Percentiles rank a stretch among this genome's conserved stretches.
These are phyloP conservation scores for Afroboletus lepidellus DNA, from an alignment of 1,284 basidiomycete genomes.

Conservation along the genomic window DNA sequence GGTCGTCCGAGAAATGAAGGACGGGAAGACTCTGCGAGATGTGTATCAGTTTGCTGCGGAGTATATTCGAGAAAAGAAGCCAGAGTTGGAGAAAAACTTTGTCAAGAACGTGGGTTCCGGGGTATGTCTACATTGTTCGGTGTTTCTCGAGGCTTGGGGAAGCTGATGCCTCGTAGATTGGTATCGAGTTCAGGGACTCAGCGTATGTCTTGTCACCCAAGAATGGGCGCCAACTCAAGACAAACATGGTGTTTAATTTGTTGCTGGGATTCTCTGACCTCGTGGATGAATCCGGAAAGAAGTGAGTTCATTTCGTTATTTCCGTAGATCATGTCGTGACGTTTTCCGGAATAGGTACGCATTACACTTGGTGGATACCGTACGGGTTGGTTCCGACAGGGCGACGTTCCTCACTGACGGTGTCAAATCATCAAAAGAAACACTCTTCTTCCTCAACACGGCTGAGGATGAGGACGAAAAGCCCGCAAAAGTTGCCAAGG, in stretches of 20 bases:
- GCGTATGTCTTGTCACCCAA: slow-evolving; percentile 82
- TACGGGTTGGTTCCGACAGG: slow-evolving; percentile 72
- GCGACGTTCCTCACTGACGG: slow-evolving; percentile 81
- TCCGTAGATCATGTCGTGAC: slow-evolving; percentile 7
- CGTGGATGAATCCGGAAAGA: slow-evolving; percentile 72
- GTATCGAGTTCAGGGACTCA: slow-evolving; percentile 92
- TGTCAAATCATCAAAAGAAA: slow-evolving; percentile 79
- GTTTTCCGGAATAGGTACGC: slow-evolving; percentile 62
- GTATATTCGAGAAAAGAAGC: slow-evolving; percentile 74
- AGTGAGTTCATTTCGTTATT: slow-evolving; percentile 43
- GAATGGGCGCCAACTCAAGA: slow-evolving; percentile 68
- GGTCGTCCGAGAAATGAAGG: slow-evolving; percentile 74
- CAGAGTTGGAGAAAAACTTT: slow-evolving; percentile 81
- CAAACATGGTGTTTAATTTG: slow-evolving; percentile 86
- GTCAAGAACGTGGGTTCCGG: slow-evolving; percentile 92
- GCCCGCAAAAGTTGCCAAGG: slow-evolving; percentile 57
- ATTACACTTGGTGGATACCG: slow-evolving; percentile 87
- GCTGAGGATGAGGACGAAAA: slow-evolving; percentile 54
- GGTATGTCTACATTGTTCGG: slow-evolving; percentile 42
- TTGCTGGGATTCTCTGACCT: slow-evolving; percentile 85
- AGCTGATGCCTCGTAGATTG: slow-evolving; percentile 56
- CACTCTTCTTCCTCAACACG: slow-evolving; percentile 79
- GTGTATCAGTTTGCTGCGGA: slow-evolving; percentile 78
- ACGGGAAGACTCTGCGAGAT: slow-evolving; percentile 78
- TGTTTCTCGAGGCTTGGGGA: neutral